Percentiles rank a stretch among this genome's conserved stretches.
phyloP scores from a whole-genome alignment of 2,329 filamentous ascomycete species.

The Microascus cirrosus region DNA sequence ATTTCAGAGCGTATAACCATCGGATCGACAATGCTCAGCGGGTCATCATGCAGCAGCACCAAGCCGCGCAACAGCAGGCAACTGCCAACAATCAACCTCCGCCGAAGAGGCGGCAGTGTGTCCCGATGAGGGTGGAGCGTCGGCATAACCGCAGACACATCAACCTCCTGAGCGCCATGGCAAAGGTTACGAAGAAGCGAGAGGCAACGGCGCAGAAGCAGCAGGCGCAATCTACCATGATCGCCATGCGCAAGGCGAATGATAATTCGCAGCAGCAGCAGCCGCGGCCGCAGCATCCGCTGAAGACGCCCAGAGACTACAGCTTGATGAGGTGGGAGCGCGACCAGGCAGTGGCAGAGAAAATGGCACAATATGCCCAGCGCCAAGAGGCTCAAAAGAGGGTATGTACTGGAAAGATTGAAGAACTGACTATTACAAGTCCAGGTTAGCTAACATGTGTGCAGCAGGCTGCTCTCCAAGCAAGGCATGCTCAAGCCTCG shows the following conservation, averaged over 20 bases:
- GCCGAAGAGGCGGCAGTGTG: constrained; percentile 54
- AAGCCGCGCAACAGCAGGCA: constrained; percentile 15
- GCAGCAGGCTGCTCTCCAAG: constrained; percentile 6
- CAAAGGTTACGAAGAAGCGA: constrained; percentile 88
- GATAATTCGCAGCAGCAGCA: constrained; percentile 35
- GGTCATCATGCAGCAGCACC: constrained; percentile 40
- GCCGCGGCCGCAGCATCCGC: constrained; percentile 22
- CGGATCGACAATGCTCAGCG: constrained; percentile 50
- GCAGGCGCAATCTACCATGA: constrained; percentile 70
- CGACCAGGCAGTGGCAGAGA: constrained; percentile 57
- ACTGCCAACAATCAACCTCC: constrained; percentile 2
- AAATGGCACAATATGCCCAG: constrained; percentile 41
- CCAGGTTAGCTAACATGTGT: not conserved
- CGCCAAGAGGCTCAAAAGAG: constrained; percentile 50
- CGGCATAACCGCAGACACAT: constrained; percentile 79
- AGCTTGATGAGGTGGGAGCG: constrained; percentile 81
- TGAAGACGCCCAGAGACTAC: constrained; percentile 79
- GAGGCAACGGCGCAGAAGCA: constrained; percentile 81
- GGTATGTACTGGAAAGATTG: constrained; percentile 26
- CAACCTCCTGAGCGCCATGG: constrained; percentile 85
- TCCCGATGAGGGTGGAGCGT: constrained; percentile 75
- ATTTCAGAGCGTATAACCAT: constrained; percentile 66
- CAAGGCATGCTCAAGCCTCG: constrained; percentile 5
- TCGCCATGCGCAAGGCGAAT: constrained; percentile 71
- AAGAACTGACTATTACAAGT: not conserved